These are phyloP conservation scores for Kwoniella shandongensis DNA, from an alignment of 768 basidiomycete species.

Conservation along the genomic window DNA sequence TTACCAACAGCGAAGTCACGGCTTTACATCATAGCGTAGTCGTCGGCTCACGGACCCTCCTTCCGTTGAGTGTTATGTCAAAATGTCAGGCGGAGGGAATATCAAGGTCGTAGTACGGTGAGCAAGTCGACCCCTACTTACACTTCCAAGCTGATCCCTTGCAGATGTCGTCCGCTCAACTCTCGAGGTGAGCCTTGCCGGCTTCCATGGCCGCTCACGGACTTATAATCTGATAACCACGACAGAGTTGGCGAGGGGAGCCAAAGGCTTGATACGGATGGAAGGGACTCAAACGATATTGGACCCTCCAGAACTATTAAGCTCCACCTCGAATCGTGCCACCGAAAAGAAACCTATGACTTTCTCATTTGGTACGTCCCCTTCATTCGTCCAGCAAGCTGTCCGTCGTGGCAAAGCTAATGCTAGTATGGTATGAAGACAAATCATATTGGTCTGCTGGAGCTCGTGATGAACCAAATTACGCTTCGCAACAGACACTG, in stretches of 20 bases:
- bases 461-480: slow-evolving; percentile 78
- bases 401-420: too few relatives aligned
- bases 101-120: slow-evolving; percentile 56
- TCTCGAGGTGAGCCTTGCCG: slow-evolving; percentile 68
- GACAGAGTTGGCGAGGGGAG: slow-evolving; percentile 86
- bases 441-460: slow-evolving; percentile 98
- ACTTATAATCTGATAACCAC: background rate
- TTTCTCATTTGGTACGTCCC: slow-evolving; percentile 67
- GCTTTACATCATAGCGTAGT: too few relatives aligned
- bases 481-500: slow-evolving; percentile 91
- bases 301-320: slow-evolving; percentile 72
- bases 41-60: too few relatives aligned
- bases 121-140: slow-evolving; percentile 18
- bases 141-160: background rate
- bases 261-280: slow-evolving; percentile 93
- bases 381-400: too few relatives aligned
- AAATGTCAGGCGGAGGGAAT: slow-evolving; percentile 43
- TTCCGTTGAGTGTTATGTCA: background rate
- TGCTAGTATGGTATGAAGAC: too few relatives aligned
- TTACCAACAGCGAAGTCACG: too few relatives aligned
- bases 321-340: slow-evolving; percentile 64
- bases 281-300: slow-evolving; percentile 87
- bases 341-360: slow-evolving; percentile 84
- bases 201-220: slow-evolving; percentile 1
- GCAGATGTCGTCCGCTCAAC: slow-evolving; percentile 93